Evolutionary conservation across 495 filamentous ascomycete species (phyloP), one percentile per base, ranked within the genome.

Genomic region (Penicillium turbatum): DNA sequence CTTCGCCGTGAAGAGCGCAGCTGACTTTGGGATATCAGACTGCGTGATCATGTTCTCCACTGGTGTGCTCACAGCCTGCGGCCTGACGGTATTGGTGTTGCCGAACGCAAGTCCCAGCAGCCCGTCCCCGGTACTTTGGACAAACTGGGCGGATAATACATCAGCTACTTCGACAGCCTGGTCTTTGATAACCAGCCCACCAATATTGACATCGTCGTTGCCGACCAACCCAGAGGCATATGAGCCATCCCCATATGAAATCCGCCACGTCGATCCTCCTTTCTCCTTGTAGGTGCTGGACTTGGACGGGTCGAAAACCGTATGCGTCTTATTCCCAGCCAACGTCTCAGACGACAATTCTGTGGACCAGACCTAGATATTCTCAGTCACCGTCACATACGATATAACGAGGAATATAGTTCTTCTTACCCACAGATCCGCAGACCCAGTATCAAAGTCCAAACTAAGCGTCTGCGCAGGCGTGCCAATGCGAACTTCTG

Each of bases 361-460:
- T 13, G 74, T 83, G 32, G 85, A 88, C 74, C 83, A 86, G 32
- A 87, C 74, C 83, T 86, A 39, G 7, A 30, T 9, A 17, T 54
- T 43, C 59, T 60, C 57, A 54, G 51, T 38, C 26, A 26, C n/a
- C 1, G 1, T 32, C 30, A 36, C 8, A 37, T 30, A 17, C n/a
- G n/a, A 13, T 1, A 17, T 13, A 37, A 39, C 24, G 7, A 27
- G 27, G 29, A 7, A 35, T 43, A 37, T 21, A 4, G n/a, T n/a
- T 4, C 19, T 16, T 60, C 78, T 53, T 76, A 92, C 86, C 88
- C 86, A 92, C 35, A 90, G 75, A 77, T 90, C 87, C 6, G 84
- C 76, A 39, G 85, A 88, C 10, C 86, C 88, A 27, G 87, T 89
- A 68, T 92, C 87, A 57, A 91, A 89, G 63, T 90, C 84, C 42